Conservation (phyloP, 23 red algal genomes). For the Gracilaria gracilis region DNA sequence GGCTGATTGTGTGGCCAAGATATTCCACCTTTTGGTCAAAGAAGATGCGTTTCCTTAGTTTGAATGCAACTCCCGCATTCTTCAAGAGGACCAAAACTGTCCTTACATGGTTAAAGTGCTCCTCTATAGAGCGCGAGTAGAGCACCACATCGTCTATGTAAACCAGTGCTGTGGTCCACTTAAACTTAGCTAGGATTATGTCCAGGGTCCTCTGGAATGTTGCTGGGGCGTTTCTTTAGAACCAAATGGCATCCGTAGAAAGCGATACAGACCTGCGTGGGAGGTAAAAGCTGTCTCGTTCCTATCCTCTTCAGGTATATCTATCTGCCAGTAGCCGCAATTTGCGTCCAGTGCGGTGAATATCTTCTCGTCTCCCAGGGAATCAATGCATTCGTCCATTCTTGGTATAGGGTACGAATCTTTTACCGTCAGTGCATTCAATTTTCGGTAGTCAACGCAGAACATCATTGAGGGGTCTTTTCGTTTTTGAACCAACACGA, state of each 20-base stretch:
- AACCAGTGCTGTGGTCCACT: not conserved
- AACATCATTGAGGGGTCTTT: not conserved
- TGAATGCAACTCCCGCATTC: not conserved
- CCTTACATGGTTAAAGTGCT: slow-evolving; percentile 4
- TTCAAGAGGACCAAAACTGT: not conserved
- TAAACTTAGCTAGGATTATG: not conserved
- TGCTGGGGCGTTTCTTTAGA: slow-evolving; percentile 5
- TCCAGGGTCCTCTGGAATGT: slow-evolving; percentile 22
- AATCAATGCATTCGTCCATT: slow-evolving; percentile 60
- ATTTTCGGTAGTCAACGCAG: not conserved
- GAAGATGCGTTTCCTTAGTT: slow-evolving; percentile 19
- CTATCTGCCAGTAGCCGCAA: slow-evolving; percentile 56
- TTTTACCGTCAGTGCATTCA: slow-evolving; percentile 28
- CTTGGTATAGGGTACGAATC: slow-evolving; percentile 42
- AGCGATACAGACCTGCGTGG: slow-evolving; percentile 15
- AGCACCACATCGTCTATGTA: slow-evolving; percentile 20
- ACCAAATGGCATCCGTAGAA: not conserved
- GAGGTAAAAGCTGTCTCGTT: slow-evolving; percentile 15
- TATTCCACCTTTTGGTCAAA: slow-evolving; percentile 10
- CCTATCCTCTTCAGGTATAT: not conserved
- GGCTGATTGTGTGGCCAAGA: slow-evolving; percentile 22
- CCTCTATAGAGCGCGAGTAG: not conserved
- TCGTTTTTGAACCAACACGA: not conserved
- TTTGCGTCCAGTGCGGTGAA: slow-evolving; percentile 45
- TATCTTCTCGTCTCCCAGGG: slow-evolving; percentile 15